Base-by-base conservation (phyloP, 225 moss, liverwort and hornwort species). In the Lunularia cruciata region DNA sequence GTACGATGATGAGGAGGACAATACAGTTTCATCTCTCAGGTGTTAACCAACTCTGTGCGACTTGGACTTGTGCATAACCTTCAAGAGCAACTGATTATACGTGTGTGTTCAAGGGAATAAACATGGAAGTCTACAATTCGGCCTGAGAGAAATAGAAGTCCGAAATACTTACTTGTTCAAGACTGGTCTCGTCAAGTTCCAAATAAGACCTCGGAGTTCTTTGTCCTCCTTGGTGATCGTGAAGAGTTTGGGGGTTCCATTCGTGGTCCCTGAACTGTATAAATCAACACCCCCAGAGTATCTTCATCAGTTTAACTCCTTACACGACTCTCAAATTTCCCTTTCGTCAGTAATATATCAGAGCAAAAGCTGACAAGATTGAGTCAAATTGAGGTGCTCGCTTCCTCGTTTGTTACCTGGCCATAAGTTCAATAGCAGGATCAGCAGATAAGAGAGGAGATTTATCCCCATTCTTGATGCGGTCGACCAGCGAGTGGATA, bases 251-350 rank as follows among this genome's bases (percentile, higher is more conserved):
- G 86, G 72, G 37, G 80, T 80, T 65, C 94, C 94, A 48, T 69
- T 84, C n/a, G 91, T 82, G 13, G 91, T 95, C 60, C 94, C 94
- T 55, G 94, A 91, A 79, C 94, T 91, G 89, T 35, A 60, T 20
- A 7, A 19, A 59, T 20, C 36, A 1, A n/a, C 23, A n/a, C 26
- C 2, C 14, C 12, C 20, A 40, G 25, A 13, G 13, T 47, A 49
- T 8, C 27, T 46, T 64, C 28, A 45, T 35, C 60, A 18, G 52
- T 59, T 1, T 20, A 18, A n/a, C 25, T 33, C 45, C 59, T 31
- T 9, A 15, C 47, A 10, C 47, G 16, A 38, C 25, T 28, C 27
- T 7, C 31, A 37, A 10, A 38, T 22, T 9, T 13, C 15, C 0
- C 19, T 13, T 18, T 3, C 12, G 45, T 48, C 31, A 22, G 12